These are phyloP conservation scores for Scleromitrula shiraiana DNA, from an alignment of 2,329 filamentous ascomycete genomes.

Conservation along the genomic window DNA sequence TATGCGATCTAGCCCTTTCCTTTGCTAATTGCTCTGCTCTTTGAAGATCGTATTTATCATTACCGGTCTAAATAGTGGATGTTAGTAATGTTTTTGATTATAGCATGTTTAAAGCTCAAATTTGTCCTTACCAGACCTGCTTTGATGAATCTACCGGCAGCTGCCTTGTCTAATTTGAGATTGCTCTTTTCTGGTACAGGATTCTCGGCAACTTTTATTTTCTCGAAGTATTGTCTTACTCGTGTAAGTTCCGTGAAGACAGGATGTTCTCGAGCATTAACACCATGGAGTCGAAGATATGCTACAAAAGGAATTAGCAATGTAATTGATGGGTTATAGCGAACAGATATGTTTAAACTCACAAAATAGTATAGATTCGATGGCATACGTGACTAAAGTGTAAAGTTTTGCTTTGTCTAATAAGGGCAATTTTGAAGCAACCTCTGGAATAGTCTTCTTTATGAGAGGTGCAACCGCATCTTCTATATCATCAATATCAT, in stretches of 20 bases:
- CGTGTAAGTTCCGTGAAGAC: constrained; percentile 80
- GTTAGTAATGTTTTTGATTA: too few species aligned
- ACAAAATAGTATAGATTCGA: constrained; percentile 89
- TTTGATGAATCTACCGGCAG: constrained; percentile 74
- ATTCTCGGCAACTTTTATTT: constrained; percentile 72
- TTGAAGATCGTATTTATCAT: constrained; percentile 43
- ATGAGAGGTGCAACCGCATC: constrained; percentile 68
- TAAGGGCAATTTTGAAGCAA: constrained; percentile 74
- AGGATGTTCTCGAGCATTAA: constrained; percentile 74
- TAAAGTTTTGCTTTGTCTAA: constrained; percentile 93
- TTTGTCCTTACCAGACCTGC: constrained; percentile 59
- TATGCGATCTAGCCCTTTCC: constrained; percentile 40
- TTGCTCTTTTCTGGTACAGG: constrained; percentile 33
- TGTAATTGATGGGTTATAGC: neutral
- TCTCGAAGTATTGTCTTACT: constrained; percentile 85
- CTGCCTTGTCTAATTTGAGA: constrained; percentile 62
- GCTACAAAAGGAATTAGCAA: constrained; percentile 38
- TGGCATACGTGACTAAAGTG: constrained; percentile 76
- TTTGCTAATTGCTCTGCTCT: constrained; percentile 41
- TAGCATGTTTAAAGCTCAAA: too few species aligned
- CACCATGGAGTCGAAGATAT: constrained; percentile 68
- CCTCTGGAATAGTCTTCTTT: constrained; percentile 52
- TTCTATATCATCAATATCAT: constrained; percentile 72
- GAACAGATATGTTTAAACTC: constrained; percentile 26
- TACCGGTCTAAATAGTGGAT: constrained; percentile 25